Base-by-base conservation (phyloP, 805 yeast species). In the Debaryomyces prosopidis region DNA sequence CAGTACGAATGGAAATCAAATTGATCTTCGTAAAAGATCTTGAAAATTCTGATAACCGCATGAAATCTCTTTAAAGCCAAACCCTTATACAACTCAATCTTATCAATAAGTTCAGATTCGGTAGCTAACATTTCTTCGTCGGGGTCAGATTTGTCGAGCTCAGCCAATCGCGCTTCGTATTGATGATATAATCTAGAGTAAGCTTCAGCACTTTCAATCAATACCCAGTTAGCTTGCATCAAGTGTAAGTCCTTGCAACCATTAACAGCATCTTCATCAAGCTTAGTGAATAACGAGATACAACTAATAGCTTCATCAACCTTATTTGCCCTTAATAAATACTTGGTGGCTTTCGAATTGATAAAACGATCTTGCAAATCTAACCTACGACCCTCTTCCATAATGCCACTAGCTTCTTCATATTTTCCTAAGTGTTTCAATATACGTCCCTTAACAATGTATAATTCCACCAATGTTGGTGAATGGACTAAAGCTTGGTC, bases 1-100 rank as follows among this genome's bases (percentile, higher is more conserved):
- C 96, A 87, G 63, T 89, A 94, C 38, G 87, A 84, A 63, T 94
- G 98, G 84, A 92, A 94, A 63, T 94, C 99, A 51, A 86, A 77
- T 69, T 94, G 97, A 60, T 94, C 99, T 50, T 80, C 80, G 59
- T 74, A 79, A 66, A 82, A 90, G 43, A 82, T 86, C 36, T 81
- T 76, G 65, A 82, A 90, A 26, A 87, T 79, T 48, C 81, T 81
- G 40, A 81, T 70, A 38, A 90, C 75, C 2, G 89, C 83, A 35
- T 70, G 64, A 60, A 77, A 88, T 57, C 98, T 79, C 66, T 94
- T 94, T 50, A 90, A 68, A 0, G 97, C 82, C 52, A 94, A 67
- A 0, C 96, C 96, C 47, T 71, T 68, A 56, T 73, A 74, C 50
- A 75, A 74, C 35, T 71, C 65, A 36, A 73, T 63, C 16, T 70